Base-by-base conservation (phyloP, 2,329 filamentous ascomycete species). In the Sarocladiaceae sp. region DNA sequence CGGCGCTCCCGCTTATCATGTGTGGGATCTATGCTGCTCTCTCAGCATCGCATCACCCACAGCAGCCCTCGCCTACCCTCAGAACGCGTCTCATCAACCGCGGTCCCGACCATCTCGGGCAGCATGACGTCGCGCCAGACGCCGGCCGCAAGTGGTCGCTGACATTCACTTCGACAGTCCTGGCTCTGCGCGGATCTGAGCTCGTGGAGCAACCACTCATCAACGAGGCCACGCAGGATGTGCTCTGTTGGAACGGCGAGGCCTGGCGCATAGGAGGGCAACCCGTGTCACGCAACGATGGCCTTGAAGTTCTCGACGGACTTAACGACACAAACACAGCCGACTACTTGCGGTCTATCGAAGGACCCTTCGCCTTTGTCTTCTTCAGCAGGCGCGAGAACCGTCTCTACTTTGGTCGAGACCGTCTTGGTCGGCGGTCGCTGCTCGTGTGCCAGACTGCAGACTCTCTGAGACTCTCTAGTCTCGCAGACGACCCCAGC, bases 181-280 rank as follows among this genome's bases (percentile, higher is more conserved):
- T 97, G n/a, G 82, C 89, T 3, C 70, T 98, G n/a, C 80, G 93
- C 54, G 91, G 91, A 20, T 75, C 80, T 41, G 70, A 78, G 49
- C 59, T 93, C 41, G 78, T 82, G 6, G 60, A 66, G 26, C 93
- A 97, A 61, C 93, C 93, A 2, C 74, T 95, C 3, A 62, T 74
- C 33, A 76, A 84, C 51, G 29, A 58, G 3, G 50, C 54, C 0
- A 74, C 73, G 0, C 72, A 73, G 3, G 88, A 83, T 1, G 69
- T 87, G 1, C 72, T 98, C 2, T 96, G 91, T 72, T 98, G 93
- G 93, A 98, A 98, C 58, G 93, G 93, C 33, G 93, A 98, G 61
- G 91, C 89, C 1, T 98, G 93, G 93, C 83, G 76, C 46, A 73
- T 95, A 41, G 65, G 64, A 7, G 73, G 72, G 26, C 54, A 73